phyloP scores from a whole-genome alignment of 768 basidiomycete genomes.

The Amanita fuliginea region DNA sequence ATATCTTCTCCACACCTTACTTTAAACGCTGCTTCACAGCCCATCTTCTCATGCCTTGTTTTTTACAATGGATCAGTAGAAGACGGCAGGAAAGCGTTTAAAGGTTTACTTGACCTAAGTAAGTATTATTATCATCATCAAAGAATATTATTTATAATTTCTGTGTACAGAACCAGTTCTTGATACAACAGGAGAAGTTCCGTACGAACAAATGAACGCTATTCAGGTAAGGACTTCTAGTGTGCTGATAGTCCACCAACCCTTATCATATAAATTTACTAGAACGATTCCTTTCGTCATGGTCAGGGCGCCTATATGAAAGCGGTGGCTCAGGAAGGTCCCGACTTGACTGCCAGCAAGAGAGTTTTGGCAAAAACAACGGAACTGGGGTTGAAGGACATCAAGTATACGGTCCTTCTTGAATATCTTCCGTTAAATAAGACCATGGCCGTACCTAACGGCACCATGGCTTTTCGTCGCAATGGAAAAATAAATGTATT shows the following conservation, averaged over 20 bases:
- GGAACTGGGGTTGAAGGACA: slow-evolving; percentile 4
- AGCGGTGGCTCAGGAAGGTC: slow-evolving; percentile 22
- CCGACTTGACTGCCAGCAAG: slow-evolving; percentile 15
- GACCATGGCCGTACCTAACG: slow-evolving; percentile 22
- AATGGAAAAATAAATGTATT: slow-evolving; percentile 22
- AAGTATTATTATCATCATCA: not conserved
- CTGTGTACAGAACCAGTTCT: slow-evolving; percentile 25
- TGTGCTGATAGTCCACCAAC: not conserved
- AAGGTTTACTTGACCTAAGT: slow-evolving; percentile 35
- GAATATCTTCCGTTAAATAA: slow-evolving; percentile 34
- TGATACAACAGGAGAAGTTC: slow-evolving; percentile 31
- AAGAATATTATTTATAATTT: not conserved
- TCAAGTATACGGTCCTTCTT: slow-evolving; percentile 17
- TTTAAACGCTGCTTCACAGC: slow-evolving; percentile 17
- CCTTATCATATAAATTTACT: not conserved
- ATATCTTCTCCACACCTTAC: not conserved
- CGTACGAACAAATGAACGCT: slow-evolving; percentile 31
- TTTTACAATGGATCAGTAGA: slow-evolving; percentile 43
- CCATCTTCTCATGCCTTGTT: slow-evolving; percentile 20
- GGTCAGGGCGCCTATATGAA: slow-evolving; percentile 33
- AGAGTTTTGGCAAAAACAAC: slow-evolving; percentile 19
- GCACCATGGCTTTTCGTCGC: slow-evolving; percentile 30
- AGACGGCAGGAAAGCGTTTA: slow-evolving; percentile 33
- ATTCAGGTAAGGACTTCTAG: slow-evolving; percentile 18
- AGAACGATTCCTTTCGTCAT: slow-evolving; percentile 23